Percentiles rank a stretch among this genome's conserved stretches.
These are phyloP conservation scores for Chenopodium suecicum DNA, from an alignment of 148 eudicot species.

Conservation along the genomic window DNA sequence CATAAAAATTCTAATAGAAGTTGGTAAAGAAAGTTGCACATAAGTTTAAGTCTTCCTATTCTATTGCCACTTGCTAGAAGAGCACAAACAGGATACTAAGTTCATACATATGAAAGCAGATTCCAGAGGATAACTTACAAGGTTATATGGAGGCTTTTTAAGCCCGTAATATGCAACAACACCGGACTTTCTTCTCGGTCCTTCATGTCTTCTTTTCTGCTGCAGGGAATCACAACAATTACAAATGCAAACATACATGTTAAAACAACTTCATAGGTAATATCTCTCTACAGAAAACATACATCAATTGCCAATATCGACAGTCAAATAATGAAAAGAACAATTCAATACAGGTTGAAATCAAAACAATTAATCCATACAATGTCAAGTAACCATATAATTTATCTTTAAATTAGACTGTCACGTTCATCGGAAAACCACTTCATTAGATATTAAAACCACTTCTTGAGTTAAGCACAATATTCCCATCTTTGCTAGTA, in stretches of 20 bases:
- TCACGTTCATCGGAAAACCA: neutral
- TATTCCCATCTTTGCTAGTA: neutral
- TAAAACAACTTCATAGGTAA: neutral
- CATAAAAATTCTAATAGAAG: neutral
- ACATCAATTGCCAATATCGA: neutral
- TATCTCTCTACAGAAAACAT: neutral
- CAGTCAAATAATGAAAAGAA: neutral
- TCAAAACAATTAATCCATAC: neutral
- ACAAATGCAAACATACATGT: constrained; percentile 8
- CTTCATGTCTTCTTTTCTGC: constrained; percentile 34
- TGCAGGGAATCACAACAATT: constrained; percentile 10
- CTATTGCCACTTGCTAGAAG: neutral
- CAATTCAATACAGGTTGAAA: neutral
- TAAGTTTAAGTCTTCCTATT: neutral
- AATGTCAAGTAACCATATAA: too few relatives aligned
- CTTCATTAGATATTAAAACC: neutral
- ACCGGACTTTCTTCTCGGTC: constrained; percentile 29
- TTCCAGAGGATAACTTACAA: constrained; percentile 48
- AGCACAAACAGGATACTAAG: neutral
- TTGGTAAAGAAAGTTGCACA: neutral
- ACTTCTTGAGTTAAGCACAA: neutral
- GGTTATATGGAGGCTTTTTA: constrained; percentile 71
- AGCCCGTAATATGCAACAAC: constrained; percentile 76
- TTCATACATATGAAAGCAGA: neutral
- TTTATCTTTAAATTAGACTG: too few relatives aligned